Percentiles rank a stretch among this genome's conserved stretches.
phyloP scores from a whole-genome alignment of 805 yeast genomes.

The Myxozyma vanderwaltii region DNA sequence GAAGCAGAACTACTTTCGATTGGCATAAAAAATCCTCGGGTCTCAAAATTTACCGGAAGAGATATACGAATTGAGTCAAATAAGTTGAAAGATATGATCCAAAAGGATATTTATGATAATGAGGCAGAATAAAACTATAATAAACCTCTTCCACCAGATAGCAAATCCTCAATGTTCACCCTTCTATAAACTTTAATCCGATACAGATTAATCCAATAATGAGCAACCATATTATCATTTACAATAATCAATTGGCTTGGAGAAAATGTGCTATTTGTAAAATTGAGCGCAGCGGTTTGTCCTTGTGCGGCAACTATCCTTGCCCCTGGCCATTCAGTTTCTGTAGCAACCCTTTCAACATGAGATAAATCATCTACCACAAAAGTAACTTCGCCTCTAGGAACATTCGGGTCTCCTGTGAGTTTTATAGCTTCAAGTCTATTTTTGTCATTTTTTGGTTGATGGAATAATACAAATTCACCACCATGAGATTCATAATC shows the following conservation, averaged over 20 bases:
- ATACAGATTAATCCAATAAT: conserved; percentile 24
- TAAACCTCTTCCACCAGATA: conserved; percentile 19
- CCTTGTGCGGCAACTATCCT: conserved; percentile 30
- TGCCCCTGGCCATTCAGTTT: conserved; percentile 32
- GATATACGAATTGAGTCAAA: neutral
- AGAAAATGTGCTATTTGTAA: conserved; percentile 20
- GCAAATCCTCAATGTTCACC: conserved; percentile 19
- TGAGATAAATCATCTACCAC: conserved; percentile 35
- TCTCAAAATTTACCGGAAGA: neutral
- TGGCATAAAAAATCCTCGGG: neutral
- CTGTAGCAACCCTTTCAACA: conserved; percentile 24
- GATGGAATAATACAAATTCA: conserved; percentile 36
- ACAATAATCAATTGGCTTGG: conserved; percentile 27
- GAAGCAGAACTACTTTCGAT: conserved; percentile 10
- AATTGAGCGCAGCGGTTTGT: conserved; percentile 27
- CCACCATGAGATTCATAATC: conserved; percentile 32
- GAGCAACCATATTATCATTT: conserved; percentile 24
- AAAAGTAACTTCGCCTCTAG: conserved; percentile 39
- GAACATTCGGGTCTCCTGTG: conserved; percentile 36
- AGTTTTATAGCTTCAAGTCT: conserved; percentile 39
- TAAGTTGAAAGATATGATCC: conserved; percentile 4
- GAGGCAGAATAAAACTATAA: neutral
- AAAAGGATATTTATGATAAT: neutral
- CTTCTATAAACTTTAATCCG: conserved; percentile 20
- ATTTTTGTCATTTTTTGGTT: conserved; percentile 28